Evolutionary conservation across 306 rosid species (phyloP).

Genomic region (Mucuna pruriens): DNA sequence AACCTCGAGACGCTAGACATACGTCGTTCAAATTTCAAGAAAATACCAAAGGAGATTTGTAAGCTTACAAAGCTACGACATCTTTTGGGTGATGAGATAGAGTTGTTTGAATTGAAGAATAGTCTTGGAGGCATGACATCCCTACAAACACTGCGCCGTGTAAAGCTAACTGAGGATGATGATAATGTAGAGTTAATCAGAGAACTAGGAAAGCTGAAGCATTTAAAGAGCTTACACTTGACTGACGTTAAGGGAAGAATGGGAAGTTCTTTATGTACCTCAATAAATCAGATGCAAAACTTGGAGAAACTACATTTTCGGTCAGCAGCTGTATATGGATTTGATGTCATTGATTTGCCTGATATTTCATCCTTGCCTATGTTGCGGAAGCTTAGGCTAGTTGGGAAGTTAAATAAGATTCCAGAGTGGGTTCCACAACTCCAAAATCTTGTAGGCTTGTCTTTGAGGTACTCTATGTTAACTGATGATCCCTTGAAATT

Average conservation of each 20-base stretch:
- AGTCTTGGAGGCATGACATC: background rate
- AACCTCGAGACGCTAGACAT: background rate
- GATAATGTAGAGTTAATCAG: background rate
- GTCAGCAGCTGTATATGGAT: background rate
- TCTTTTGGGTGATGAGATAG: background rate
- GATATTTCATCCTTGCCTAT: background rate
- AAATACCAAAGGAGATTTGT: background rate
- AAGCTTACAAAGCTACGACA: constrained; percentile 6
- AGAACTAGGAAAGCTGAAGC: constrained; percentile 35
- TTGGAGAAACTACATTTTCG: constrained; percentile 13
- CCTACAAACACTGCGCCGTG: background rate
- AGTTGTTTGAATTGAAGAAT: background rate
- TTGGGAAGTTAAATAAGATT: background rate
- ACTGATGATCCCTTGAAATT: background rate
- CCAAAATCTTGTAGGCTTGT: background rate
- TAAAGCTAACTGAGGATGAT: background rate
- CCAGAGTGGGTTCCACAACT: no score
- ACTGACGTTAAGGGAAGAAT: constrained; percentile 10
- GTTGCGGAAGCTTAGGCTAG: background rate
- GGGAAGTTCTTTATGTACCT: background rate
- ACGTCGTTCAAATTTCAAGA: background rate
- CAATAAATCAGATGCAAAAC: constrained; percentile 2
- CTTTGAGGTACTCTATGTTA: background rate
- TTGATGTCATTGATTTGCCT: constrained; percentile 13
- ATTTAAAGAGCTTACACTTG: constrained; percentile 37